phyloP scores from a whole-genome alignment of 371 early-diverging fungal species.

The Mortierella sp. region DNA sequence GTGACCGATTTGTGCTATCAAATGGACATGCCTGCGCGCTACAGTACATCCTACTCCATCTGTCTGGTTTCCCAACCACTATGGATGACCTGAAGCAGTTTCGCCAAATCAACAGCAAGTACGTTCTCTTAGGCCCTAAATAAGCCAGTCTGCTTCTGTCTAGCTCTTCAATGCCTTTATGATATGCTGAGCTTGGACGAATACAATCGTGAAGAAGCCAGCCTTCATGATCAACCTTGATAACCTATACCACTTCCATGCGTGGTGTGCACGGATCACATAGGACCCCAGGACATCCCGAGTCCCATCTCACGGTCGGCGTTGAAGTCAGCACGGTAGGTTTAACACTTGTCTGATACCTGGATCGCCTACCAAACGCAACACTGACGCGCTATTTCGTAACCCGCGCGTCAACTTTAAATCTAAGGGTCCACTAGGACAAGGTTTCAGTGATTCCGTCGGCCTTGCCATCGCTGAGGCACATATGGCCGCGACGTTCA shows the following conservation, averaged over 20 bases:
- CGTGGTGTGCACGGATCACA: constrained; percentile 10
- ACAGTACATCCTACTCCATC: constrained; percentile 93
- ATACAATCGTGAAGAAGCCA: too few relatives aligned
- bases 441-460: constrained; percentile 97
- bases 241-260: constrained; percentile 5
- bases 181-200: too few relatives aligned
- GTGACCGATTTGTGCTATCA: constrained; percentile 99
- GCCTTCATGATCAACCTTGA: neutral
- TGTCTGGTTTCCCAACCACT: constrained; percentile 88
- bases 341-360: neutral
- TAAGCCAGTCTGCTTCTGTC: too few relatives aligned
- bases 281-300: constrained; percentile 97
- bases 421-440: constrained; percentile 94
- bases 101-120: constrained; percentile 90
- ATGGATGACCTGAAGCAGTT: constrained; percentile 96
- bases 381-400: neutral
- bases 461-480: constrained; percentile 96
- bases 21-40: constrained; percentile 99
- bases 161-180: too few relatives aligned
- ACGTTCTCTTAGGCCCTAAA: constrained; percentile 42
- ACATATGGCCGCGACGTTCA: constrained; percentile 91
- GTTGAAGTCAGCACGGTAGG: constrained; percentile 94
- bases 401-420: neutral
- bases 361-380: too few relatives aligned
- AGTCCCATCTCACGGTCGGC: constrained; percentile 85